A percentile compares a stretch with the other conserved stretches of the same genome.
Evolutionary conservation across 2,329 filamentous ascomycete genomes (phyloP).

Genomic region (Tolypocladium cylindrosporum): DNA sequence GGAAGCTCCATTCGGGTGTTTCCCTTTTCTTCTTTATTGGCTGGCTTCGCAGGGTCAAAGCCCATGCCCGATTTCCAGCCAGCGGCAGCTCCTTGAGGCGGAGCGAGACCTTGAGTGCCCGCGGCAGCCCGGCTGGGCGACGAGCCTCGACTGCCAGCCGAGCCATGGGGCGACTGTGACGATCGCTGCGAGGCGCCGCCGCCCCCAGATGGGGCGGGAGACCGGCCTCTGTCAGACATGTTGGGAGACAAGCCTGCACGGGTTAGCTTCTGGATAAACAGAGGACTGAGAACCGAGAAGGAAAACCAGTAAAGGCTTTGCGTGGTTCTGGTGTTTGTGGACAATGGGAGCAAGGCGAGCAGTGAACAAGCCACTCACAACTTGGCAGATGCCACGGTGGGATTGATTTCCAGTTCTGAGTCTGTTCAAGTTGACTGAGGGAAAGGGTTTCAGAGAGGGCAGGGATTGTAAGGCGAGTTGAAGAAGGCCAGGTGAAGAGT

Average conservation of each 20-base stretch:
- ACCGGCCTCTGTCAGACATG: slow-evolving; percentile 24
- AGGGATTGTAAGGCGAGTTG: no score
- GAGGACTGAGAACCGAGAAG: not conserved
- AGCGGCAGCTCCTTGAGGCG: not conserved
- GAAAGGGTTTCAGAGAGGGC: no score
- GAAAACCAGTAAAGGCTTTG: not conserved
- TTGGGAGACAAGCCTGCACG: not conserved
- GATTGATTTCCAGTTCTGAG: no score
- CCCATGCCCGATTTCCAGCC: slow-evolving; percentile 24
- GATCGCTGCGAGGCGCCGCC: not conserved
- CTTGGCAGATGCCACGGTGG: no score
- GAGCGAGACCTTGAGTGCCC: slow-evolving; percentile 3
- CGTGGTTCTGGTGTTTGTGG: no score
- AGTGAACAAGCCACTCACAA: no score
- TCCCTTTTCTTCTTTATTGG: slow-evolving; percentile 17
- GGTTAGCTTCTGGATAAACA: not conserved
- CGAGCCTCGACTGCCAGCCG: slow-evolving; percentile 4
- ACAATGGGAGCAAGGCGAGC: no score
- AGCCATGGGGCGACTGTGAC: not conserved
- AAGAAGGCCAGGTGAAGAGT: not conserved
- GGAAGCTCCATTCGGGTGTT: slow-evolving; percentile 47
- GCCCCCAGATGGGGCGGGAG: slow-evolving; percentile 9
- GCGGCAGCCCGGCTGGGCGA: slow-evolving; percentile 10
- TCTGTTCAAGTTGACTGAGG: no score
- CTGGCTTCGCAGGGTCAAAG: slow-evolving; percentile 31